These are phyloP conservation scores for Clathrospora elynae DNA, from an alignment of 2,329 filamentous ascomycete genomes.

Conservation along the genomic window DNA sequence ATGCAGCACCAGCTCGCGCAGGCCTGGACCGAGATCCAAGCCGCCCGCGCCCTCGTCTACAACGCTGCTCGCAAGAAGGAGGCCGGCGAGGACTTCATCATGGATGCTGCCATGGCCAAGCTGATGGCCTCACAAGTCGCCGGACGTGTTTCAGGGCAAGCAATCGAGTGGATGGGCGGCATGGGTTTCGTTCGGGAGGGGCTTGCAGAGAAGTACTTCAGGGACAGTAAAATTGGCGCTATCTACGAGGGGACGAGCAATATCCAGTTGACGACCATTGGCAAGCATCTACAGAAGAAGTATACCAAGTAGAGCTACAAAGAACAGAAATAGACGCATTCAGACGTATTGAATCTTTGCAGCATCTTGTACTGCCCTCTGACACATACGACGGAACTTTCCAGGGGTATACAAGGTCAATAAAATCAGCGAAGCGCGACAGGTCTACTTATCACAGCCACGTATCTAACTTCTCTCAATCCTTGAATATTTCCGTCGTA, in stretches of 20 bases:
- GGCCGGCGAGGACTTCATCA: conserved; percentile 91
- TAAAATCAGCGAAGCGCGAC: too few relatives aligned
- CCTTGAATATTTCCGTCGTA: too few relatives aligned
- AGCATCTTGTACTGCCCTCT: too few relatives aligned
- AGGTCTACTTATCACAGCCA: too few relatives aligned
- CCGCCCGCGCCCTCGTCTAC: conserved; percentile 89
- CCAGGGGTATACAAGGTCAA: too few relatives aligned
- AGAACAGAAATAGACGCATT: too few relatives aligned
- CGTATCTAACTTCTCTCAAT: too few relatives aligned
- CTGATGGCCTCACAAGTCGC: conserved; percentile 93
- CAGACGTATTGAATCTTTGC: too few relatives aligned
- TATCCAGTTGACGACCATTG: conserved; percentile 73
- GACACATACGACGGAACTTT: too few relatives aligned
- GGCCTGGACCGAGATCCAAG: conserved; percentile 89
- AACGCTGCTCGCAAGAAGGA: conserved; percentile 99
- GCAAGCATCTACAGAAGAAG: conserved; percentile 70
- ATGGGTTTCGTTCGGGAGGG: conserved; percentile 99
- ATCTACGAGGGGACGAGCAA: conserved; percentile 94
- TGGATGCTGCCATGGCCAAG: conserved; percentile 98
- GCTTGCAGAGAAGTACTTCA: conserved; percentile 95
- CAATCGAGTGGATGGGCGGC: conserved; percentile 98
- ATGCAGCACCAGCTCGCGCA: conserved; percentile 99
- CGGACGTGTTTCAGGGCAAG: conserved; percentile 79
- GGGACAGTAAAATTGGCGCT: conserved; percentile 97
- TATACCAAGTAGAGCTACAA: conserved; percentile 67